phyloP scores from a whole-genome alignment of 768 basidiomycete genomes.

The Boletus insuetus region DNA sequence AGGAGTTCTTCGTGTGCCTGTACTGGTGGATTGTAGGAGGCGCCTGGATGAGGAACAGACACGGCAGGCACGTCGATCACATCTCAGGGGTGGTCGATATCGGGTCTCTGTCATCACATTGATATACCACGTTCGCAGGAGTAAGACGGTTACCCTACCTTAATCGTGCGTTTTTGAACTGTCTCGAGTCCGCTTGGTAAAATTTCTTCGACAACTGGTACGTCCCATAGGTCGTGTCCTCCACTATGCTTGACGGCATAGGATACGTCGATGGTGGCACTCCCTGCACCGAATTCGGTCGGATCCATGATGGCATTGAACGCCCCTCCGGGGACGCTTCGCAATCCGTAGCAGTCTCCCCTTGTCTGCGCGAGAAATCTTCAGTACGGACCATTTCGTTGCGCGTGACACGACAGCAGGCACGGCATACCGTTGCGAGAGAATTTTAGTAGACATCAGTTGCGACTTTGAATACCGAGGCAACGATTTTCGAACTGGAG shows the following conservation, averaged over 20 bases:
- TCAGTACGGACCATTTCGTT: conserved; percentile 28
- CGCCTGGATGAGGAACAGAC: conserved; percentile 70
- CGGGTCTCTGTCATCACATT: conserved; percentile 43
- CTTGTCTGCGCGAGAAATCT: conserved; percentile 66
- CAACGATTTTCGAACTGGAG: conserved; percentile 55
- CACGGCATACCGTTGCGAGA: conserved; percentile 82
- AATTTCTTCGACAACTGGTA: conserved; percentile 32
- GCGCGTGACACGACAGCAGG: conserved; percentile 74
- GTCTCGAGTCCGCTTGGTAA: conserved; percentile 41
- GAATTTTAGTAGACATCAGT: conserved; percentile 73
- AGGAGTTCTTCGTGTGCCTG: conserved; percentile 72
- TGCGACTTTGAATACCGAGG: conserved; percentile 52
- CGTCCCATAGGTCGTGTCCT: conserved; percentile 61
- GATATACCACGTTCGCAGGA: not conserved
- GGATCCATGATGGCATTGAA: conserved; percentile 71
- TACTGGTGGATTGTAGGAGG: conserved; percentile 86
- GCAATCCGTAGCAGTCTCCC: conserved; percentile 73
- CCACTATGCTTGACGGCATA: conserved; percentile 70
- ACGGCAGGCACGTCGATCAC: conserved; percentile 66
- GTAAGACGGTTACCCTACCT: conserved; percentile 40
- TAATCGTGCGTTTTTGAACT: conserved; percentile 43
- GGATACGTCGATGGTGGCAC: conserved; percentile 59
- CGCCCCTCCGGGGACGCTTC: conserved; percentile 67
- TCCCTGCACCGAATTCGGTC: conserved; percentile 63
- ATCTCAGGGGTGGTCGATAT: conserved; percentile 43